Evolutionary conservation across 768 basidiomycete genomes (phyloP), one percentile per base, ranked within the genome.

Genomic region (Pleurotus eryngii): DNA sequence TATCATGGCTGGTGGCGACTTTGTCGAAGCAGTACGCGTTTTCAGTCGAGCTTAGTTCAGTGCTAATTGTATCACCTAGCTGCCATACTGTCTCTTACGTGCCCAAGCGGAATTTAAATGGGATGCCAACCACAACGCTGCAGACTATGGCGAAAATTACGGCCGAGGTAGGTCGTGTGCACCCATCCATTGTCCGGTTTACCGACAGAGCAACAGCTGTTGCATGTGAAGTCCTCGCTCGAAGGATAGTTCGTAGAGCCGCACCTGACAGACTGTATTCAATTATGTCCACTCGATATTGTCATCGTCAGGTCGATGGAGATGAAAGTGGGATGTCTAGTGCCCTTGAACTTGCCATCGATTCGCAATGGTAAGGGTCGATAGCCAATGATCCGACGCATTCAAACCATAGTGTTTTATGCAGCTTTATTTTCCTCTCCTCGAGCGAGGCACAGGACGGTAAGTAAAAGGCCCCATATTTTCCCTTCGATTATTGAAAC

Each of bases 271-370:
- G 79, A 55, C 70, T 94, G 38, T 77, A 82, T 51, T 70, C 75
- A 3, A 82, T 94, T 58, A 87, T 97, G 86, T 86, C 89, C 11
- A 86, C 82, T 2, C 81, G 95, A 3, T 94, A 85, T 71, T 79
- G 80, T 57, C 85, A 90, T 64, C 71, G 74, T 40, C 86, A 92
- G 66, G 66, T 76, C 37, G 91, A 96, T 65, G 93, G 90, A 0
- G 91, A 91, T 56, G 70, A 75, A 46, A 91, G 89, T 58, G 87
- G 86, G 43, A 80, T 85, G 63, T 76, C 83, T 4, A 92, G 89
- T 64, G 87, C 89, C 6, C 75, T 97, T 43, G 95, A 98, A 68
- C 74, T 87, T 69, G 94, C 95, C n/a, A 91, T 96, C 59, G 95
- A 98, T 69, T 83, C 91, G 55, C 85, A 93, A 63, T 92, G 93